phyloP scores from a whole-genome alignment of 192 early-diverging fungal genomes.

The Mortierella antarctica region DNA sequence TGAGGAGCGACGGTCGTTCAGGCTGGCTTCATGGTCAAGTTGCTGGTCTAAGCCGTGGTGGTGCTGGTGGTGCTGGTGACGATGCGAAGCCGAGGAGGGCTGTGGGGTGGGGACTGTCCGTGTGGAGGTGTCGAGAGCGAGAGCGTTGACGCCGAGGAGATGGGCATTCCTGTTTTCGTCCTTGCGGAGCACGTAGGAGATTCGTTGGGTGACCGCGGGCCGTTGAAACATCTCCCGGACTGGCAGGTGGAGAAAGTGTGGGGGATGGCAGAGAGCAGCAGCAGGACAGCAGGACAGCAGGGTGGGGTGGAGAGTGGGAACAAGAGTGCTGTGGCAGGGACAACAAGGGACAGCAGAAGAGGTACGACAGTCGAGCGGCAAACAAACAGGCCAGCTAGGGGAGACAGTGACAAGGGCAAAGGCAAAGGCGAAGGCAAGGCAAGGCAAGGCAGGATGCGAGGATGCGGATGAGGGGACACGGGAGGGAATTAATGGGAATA shows the following conservation, averaged over 20 bases:
- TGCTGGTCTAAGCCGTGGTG: constrained; percentile 5
- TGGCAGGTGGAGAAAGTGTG: background rate
- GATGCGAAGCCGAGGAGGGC: background rate
- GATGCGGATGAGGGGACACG: background rate
- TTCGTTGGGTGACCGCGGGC: constrained; percentile 49
- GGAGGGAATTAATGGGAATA: background rate
- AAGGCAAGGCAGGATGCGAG: background rate
- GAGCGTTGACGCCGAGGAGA: constrained; percentile 86
- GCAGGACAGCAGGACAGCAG: background rate
- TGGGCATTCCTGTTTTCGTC: constrained; percentile 71
- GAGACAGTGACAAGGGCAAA: background rate
- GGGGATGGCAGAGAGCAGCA: background rate
- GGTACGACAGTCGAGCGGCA: background rate
- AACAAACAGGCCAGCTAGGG: background rate
- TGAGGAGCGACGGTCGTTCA: constrained; percentile 6
- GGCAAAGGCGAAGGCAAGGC: background rate
- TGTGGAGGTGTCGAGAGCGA: constrained; percentile 74
- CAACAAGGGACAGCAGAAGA: background rate
- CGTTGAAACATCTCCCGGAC: constrained; percentile 38
- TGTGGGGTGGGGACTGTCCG: constrained; percentile 13
- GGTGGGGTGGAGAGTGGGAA: background rate
- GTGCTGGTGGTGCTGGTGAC: background rate
- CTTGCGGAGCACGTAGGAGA: constrained; percentile 71
- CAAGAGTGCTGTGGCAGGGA: background rate
- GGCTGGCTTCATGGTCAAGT: background rate